A percentile compares a stretch with the other conserved stretches of the same genome.
phyloP scores from a whole-genome alignment of 2,329 filamentous ascomycete genomes.

The Rhynchosporium agropyri region DNA sequence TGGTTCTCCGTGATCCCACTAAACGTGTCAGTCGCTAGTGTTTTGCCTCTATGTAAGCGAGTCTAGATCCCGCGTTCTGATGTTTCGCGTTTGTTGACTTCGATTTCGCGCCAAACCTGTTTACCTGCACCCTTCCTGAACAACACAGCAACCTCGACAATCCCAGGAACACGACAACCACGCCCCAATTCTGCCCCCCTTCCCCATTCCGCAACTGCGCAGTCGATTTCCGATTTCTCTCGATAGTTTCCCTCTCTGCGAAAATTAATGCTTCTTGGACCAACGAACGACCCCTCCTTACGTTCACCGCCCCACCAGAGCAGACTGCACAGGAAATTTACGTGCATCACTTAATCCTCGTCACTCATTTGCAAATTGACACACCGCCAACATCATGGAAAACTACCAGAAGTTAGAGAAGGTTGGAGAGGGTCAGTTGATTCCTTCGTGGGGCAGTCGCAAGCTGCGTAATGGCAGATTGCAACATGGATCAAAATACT shows the following conservation, averaged over 20 bases:
- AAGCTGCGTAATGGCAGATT: neutral
- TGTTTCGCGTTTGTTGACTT: constrained; percentile 23
- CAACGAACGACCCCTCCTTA: constrained; percentile 38
- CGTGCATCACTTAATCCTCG: constrained; percentile 36
- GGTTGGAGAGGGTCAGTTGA: constrained; percentile 81
- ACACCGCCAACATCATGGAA: constrained; percentile 63
- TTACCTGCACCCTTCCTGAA: constrained; percentile 27
- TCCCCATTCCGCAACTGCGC: constrained; percentile 21
- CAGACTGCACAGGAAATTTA: constrained; percentile 36
- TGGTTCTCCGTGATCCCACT: constrained; percentile 1
- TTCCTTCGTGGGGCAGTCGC: constrained; percentile 13
- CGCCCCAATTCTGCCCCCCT: constrained; percentile 9
- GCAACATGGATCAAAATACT: constrained; percentile 24
- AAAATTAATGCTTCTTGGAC: constrained; percentile 31
- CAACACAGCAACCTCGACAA: constrained; percentile 30
- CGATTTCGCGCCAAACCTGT: constrained; percentile 16
- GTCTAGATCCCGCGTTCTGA: constrained; percentile 22
- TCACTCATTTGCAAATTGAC: constrained; percentile 36
- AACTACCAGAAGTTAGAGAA: constrained; percentile 98
- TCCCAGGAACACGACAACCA: constrained; percentile 26
- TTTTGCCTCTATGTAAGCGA: constrained; percentile 24
- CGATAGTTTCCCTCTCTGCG: constrained; percentile 20
- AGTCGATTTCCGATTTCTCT: constrained; percentile 15
- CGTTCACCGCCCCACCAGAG: constrained; percentile 40
- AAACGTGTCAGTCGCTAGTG: constrained; percentile 1